A percentile compares a stretch with the other conserved stretches of the same genome.
These are phyloP conservation scores for Trypanosoma avium DNA, from an alignment of 208 protist species.

Conservation along the genomic window DNA sequence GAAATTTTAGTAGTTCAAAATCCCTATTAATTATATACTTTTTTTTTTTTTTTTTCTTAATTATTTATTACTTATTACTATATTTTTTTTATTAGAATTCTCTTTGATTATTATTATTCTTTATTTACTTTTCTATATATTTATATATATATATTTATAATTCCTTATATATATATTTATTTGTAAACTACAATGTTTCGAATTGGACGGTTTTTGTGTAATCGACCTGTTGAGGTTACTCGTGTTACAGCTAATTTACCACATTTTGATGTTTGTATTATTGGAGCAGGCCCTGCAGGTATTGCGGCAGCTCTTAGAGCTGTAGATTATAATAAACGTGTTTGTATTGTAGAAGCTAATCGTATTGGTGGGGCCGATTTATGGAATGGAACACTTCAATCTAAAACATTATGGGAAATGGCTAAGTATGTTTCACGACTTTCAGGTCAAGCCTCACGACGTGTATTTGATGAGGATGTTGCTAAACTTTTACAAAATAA, in stretches of 20 bases:
- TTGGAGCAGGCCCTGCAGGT: conserved; percentile 67
- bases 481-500: conserved; percentile 14
- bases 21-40: no score
- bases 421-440: conserved; percentile 41
- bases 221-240: conserved; percentile 44
- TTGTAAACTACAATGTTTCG: no score
- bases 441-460: conserved; percentile 25
- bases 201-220: background rate
- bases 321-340: conserved; percentile 47
- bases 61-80: no score
- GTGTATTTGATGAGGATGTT: conserved; percentile 36
- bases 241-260: conserved; percentile 45
- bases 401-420: conserved; percentile 75
- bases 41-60: no score
- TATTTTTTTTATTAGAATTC: conserved; percentile 3
- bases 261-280: conserved; percentile 70
- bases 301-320: conserved; percentile 58
- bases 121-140: no score
- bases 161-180: no score
- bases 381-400: conserved; percentile 72
- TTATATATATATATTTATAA: no score
- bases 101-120: background rate
- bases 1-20: no score
- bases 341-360: conserved; percentile 62
- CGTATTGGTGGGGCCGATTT: conserved; percentile 61